Conservation (phyloP, 148 eudicot genomes). For the Limonium bicolor region DNA sequence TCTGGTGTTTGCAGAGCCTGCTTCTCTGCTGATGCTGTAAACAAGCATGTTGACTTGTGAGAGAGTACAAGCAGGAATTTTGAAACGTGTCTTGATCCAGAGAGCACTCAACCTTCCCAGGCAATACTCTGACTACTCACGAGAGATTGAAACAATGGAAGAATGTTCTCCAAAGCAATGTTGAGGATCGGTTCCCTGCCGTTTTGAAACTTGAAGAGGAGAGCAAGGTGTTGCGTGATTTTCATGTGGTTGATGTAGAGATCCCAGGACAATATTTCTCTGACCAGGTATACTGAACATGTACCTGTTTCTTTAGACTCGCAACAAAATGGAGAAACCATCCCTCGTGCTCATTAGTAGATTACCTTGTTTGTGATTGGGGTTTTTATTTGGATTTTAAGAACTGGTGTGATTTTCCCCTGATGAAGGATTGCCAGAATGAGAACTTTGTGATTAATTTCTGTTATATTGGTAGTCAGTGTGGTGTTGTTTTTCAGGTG, state of each 20-base stretch:
- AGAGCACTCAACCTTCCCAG: slow-evolving; percentile 82
- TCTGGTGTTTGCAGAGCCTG: slow-evolving; percentile 98
- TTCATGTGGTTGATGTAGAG: slow-evolving; percentile 95
- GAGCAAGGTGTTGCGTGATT: slow-evolving; percentile 92
- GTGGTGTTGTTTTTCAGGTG: too few relatives aligned
- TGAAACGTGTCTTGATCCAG: slow-evolving; percentile 99
- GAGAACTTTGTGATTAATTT: too few relatives aligned
- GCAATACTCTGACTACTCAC: slow-evolving; percentile 70
- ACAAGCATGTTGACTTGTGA: slow-evolving; percentile 95
- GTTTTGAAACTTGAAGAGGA: slow-evolving; percentile 94
- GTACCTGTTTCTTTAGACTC: too few relatives aligned
- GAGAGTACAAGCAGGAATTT: slow-evolving; percentile 93
- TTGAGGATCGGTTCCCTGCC: slow-evolving; percentile 95
- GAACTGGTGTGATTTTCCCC: too few relatives aligned
- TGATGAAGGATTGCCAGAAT: too few relatives aligned
- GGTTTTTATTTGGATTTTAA: too few relatives aligned
- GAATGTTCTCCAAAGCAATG: slow-evolving; percentile 92
- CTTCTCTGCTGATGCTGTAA: slow-evolving; percentile 96
- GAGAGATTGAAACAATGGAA: slow-evolving; percentile 95
- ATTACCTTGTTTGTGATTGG: too few relatives aligned
- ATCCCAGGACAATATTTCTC: slow-evolving; percentile 94
- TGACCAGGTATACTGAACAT: slow-evolving; percentile 60
- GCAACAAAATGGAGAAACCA: too few relatives aligned
- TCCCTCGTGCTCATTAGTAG: too few relatives aligned
- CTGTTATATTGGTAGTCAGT: too few relatives aligned